Conservation (phyloP, 352 stramenopile species). For the Phytopythium litorale region DNA sequence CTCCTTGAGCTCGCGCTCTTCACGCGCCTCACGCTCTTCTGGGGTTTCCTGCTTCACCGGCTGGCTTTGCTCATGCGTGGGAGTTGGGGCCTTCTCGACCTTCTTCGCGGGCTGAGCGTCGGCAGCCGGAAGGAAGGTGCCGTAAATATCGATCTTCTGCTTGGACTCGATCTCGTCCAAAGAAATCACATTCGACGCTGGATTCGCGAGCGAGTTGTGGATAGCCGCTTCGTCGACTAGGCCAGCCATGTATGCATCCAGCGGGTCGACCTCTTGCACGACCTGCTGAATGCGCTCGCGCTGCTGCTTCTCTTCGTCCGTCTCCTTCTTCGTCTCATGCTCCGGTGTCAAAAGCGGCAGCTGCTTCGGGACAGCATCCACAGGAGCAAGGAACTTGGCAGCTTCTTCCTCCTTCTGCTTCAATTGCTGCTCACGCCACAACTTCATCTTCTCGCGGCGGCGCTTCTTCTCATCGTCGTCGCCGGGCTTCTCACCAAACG, state of each 20-base stretch:
- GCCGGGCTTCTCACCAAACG: not conserved
- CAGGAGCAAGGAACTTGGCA: slow-evolving; percentile 61
- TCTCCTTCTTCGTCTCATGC: slow-evolving; percentile 62
- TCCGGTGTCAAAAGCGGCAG: slow-evolving; percentile 62
- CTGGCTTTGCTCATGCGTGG: slow-evolving; percentile 4
- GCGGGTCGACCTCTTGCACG: slow-evolving; percentile 74
- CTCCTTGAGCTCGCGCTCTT: slow-evolving; percentile 79
- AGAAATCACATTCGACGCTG: slow-evolving; percentile 80
- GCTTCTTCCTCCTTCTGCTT: slow-evolving; percentile 60
- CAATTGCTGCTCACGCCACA: slow-evolving; percentile 55
- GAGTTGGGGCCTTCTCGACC: not conserved
- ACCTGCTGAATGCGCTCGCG: slow-evolving; percentile 65
- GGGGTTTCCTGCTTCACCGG: slow-evolving; percentile 34
- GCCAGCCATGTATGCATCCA: slow-evolving; percentile 87
- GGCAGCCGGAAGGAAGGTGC: slow-evolving; percentile 67
- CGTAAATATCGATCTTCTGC: slow-evolving; percentile 83
- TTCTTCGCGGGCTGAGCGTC: slow-evolving; percentile 13
- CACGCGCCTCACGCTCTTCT: slow-evolving; percentile 64
- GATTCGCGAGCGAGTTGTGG: slow-evolving; percentile 64
- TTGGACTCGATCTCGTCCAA: slow-evolving; percentile 77
- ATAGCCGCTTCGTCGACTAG: slow-evolving; percentile 75
- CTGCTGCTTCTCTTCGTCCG: slow-evolving; percentile 44
- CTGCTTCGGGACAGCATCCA: slow-evolving; percentile 64
- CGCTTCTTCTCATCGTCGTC: slow-evolving; percentile 40
- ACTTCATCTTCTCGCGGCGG: slow-evolving; percentile 43